Conservation (phyloP, 2,329 filamentous ascomycete species). For the Zymoseptoria pseudotritici region DNA sequence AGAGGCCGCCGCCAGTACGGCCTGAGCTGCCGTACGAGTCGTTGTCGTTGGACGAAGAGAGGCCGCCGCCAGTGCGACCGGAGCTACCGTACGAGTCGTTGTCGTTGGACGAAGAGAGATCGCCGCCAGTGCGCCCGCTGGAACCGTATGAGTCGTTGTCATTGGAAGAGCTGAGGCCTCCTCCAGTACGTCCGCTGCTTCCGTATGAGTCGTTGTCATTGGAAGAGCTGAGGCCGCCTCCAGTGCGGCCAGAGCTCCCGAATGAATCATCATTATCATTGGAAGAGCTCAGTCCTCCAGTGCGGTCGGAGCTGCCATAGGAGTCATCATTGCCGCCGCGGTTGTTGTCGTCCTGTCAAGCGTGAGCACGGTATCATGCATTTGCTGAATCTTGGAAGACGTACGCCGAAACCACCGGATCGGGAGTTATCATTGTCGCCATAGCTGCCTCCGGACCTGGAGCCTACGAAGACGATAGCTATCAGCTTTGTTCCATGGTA, state of each 20-base stretch:
- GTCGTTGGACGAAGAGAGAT: constrained; percentile 1
- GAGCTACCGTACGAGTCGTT: constrained; percentile 9
- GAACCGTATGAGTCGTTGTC: constrained; percentile 3
- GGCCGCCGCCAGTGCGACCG: too few species aligned
- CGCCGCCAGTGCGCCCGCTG: neutral
- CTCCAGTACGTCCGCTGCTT: neutral
- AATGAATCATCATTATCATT: constrained; percentile 8
- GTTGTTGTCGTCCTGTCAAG: constrained; percentile 1
- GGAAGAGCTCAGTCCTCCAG: constrained; percentile 1
- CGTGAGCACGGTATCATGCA: neutral
- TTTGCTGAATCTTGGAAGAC: constrained; percentile 2
- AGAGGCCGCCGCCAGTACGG: neutral
- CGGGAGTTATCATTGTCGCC: constrained; percentile 1
- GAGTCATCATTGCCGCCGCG: constrained; percentile 5
- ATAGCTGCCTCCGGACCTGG: constrained; percentile 4
- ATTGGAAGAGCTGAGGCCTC: neutral
- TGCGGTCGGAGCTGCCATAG: constrained; percentile 10
- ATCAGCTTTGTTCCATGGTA: neutral
- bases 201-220: constrained; percentile 4
- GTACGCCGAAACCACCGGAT: constrained; percentile 11
- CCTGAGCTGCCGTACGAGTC: constrained; percentile 15
- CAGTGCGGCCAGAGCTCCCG: constrained; percentile 7
- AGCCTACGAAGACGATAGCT: constrained; percentile 7
- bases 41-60: constrained; percentile 10
- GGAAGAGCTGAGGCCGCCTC: neutral